phyloP scores from a whole-genome alignment of 2,329 filamentous ascomycete genomes.

The Periconia sp. region DNA sequence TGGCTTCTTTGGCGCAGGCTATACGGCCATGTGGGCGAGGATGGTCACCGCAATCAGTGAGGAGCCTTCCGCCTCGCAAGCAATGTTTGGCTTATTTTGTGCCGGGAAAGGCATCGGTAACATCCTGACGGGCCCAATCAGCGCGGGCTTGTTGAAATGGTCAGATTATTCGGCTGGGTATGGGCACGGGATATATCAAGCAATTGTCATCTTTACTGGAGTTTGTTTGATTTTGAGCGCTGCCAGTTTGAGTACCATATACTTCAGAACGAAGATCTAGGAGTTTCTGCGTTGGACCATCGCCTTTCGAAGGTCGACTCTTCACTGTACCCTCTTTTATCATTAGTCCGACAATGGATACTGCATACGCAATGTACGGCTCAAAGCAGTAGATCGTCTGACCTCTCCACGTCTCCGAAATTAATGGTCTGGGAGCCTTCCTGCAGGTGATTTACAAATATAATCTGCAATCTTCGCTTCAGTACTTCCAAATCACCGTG shows the following conservation, averaged over 20 bases:
- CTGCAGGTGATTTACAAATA: too few relatives aligned
- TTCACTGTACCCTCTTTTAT: too few relatives aligned
- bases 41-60: slow-evolving; percentile 47
- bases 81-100: slow-evolving; percentile 53
- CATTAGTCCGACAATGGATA: too few relatives aligned
- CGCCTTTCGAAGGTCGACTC: too few relatives aligned
- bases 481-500: too few relatives aligned
- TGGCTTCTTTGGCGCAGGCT: slow-evolving; percentile 47
- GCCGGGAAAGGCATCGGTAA: slow-evolving; percentile 56
- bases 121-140: slow-evolving; percentile 55
- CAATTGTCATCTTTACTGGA: slow-evolving; percentile 21
- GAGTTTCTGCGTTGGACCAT: too few relatives aligned
- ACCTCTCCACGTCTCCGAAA: too few relatives aligned
- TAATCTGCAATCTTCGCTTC: too few relatives aligned
- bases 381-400: too few relatives aligned
- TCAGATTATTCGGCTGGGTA: slow-evolving; percentile 11
- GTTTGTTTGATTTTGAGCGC: slow-evolving; percentile 18
- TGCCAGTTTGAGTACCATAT: not conserved
- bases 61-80: slow-evolving; percentile 35
- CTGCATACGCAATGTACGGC: too few relatives aligned
- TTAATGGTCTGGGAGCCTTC: too few relatives aligned
- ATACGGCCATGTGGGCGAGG: slow-evolving; percentile 47
- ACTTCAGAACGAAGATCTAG: too few relatives aligned
- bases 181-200: slow-evolving; percentile 18
- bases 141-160: slow-evolving; percentile 40